Evolutionary conservation across 2,329 filamentous ascomycete species (phyloP).

Genomic region (Aspergillus pseudoglaucus): DNA sequence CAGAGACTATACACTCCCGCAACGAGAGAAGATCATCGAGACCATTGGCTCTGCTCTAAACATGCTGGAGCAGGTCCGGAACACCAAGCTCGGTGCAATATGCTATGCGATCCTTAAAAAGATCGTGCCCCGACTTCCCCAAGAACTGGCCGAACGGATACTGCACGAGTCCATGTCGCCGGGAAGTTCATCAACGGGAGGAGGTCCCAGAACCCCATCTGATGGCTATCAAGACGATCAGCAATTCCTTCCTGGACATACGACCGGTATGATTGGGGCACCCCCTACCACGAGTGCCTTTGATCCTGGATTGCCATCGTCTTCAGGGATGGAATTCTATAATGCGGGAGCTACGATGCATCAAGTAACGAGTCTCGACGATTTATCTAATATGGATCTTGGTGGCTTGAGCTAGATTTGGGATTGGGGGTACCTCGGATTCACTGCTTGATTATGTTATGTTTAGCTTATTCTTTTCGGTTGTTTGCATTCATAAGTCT

Average conservation of each 20-base stretch:
- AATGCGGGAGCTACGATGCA: background rate
- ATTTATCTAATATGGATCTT: conserved; percentile 15
- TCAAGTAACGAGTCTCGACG: background rate
- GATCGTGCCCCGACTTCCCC: conserved; percentile 13
- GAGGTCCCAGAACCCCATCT: conserved; percentile 1
- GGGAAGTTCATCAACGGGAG: background rate
- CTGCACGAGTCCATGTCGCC: conserved; percentile 1
- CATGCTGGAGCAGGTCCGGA: conserved; percentile 23
- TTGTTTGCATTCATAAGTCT: background rate
- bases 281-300: background rate
- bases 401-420: conserved; percentile 22
- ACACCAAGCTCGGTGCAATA: conserved; percentile 18
- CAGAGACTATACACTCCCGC: conserved; percentile 34
- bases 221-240: background rate
- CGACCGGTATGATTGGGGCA: background rate
- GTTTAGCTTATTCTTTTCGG: background rate
- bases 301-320: background rate
- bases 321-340: background rate
- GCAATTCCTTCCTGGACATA: background rate
- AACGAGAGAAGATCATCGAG: conserved; percentile 36
- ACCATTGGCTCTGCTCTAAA: conserved; percentile 33
- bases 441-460: background rate
- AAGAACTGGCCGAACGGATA: conserved; percentile 2
- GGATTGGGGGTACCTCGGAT: conserved; percentile 19
- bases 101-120: conserved; percentile 18